Conservation (phyloP, 140 eudicot genomes). For the Erigeron philadelphicus region DNA sequence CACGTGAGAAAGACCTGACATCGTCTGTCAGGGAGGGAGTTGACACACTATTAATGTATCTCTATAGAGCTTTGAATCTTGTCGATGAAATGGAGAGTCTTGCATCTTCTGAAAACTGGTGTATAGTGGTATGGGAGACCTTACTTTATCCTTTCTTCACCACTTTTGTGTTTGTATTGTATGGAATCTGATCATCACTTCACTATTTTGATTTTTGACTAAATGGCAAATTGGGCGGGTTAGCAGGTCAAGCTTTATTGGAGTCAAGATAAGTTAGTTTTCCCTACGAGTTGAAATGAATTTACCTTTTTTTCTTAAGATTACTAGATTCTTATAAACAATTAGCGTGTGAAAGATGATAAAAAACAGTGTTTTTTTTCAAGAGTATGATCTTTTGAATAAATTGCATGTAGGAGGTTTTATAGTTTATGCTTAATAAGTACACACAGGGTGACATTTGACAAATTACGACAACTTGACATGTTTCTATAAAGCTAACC, state of each 20-base stretch:
- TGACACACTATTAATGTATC: constrained; percentile 92
- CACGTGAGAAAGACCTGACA: constrained; percentile 61
- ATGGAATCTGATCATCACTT: not conserved
- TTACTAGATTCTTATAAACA: not conserved
- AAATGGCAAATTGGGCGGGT: not conserved
- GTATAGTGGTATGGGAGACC: constrained; percentile 71
- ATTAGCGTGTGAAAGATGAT: not conserved
- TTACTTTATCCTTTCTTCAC: constrained; percentile 9
- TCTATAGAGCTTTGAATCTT: constrained; percentile 70
- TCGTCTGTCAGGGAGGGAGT: constrained; percentile 81
- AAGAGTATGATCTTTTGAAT: not conserved
- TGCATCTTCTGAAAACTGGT: constrained; percentile 90
- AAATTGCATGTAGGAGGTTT: not conserved
- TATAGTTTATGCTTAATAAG: no score
- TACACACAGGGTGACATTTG: no score
- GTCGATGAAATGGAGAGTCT: constrained; percentile 92
- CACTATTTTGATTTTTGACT: not conserved
- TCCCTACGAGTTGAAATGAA: not conserved
- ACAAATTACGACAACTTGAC: no score
- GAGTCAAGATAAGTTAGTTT: not conserved
- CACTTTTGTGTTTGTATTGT: not conserved
- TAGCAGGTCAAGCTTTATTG: not conserved
- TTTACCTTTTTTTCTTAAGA: not conserved
- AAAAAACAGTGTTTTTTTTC: not conserved
- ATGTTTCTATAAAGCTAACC: no score